Base-by-base conservation (phyloP, 768 basidiomycete species). In the Leucosporidium yakuticum region DNA sequence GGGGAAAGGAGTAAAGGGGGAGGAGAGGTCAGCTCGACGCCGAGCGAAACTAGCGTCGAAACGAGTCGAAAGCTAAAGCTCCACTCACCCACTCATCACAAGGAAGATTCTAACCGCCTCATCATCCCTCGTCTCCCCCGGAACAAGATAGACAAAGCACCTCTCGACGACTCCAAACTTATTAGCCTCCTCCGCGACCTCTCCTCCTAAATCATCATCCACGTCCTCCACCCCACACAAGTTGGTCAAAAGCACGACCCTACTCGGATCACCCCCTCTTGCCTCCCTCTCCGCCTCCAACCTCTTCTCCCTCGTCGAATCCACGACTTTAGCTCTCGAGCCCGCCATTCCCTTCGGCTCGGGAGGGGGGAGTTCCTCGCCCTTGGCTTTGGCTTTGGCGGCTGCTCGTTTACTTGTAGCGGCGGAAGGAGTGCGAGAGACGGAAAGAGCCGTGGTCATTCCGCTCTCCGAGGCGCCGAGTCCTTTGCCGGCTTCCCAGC, bases 161-260 rank as follows among this genome's bases (percentile, higher is more conserved):
- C 93, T 84, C 77, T 96, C 90, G n/a, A 97, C 93, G 0, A 88
- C 89, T 4, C 94, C 94, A 72, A 91, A 88, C 82, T 89, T 91
- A 11, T 87, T 85, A 73, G 89, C 93, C 80, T 94, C 91, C 44
- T 90, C 90, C 88, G 90, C 95, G 61, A 97, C 92, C 77, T 98
- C 94, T 68, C 85, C 90, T 49, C 88, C 83, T 73, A 96, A 75
- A 49, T 93, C 69, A 17, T 73, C 91, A 36, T 90, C 87, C 7
- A 87, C 82, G 75, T 95, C 94, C 60, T 91, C 90, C 4, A 81
- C 81, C 2, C 84, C 86, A 55, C 96, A 89, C 85, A 97, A 86
- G 67, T 96, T 95, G 19, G 88, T 89, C 55, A 98, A 83, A 19
- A 94, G 85, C 8, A 98, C 87, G 29, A 95, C 85, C 20, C 88